Conservation (phyloP, 148 eudicot species). For the Vaccinium myrtillus region DNA sequence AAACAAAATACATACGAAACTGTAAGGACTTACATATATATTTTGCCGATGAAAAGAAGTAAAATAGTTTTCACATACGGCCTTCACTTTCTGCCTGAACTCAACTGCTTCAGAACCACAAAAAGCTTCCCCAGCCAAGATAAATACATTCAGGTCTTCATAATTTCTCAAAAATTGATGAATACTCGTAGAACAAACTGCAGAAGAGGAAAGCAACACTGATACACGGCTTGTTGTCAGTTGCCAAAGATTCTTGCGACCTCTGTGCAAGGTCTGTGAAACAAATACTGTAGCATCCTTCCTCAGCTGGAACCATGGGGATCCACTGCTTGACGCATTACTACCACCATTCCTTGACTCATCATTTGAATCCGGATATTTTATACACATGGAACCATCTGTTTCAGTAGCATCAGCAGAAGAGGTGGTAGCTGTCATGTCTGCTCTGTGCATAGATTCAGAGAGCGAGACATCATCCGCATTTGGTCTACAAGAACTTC, state of each 20-base stretch:
- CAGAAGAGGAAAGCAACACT: slow-evolving; percentile 80
- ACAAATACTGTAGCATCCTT: slow-evolving; percentile 77
- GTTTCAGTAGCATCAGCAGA: slow-evolving; percentile 30
- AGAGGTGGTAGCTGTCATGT: slow-evolving; percentile 25
- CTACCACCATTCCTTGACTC: slow-evolving; percentile 49
- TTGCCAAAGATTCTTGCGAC: slow-evolving; percentile 90
- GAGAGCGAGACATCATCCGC: slow-evolving; percentile 33
- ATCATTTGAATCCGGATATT: slow-evolving; percentile 27
- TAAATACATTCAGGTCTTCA: slow-evolving; percentile 76
- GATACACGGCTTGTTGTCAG: slow-evolving; percentile 82
- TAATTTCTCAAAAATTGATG: slow-evolving; percentile 88
- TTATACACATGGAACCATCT: slow-evolving; percentile 33
- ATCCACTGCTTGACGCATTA: slow-evolving; percentile 66
- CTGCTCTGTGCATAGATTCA: slow-evolving; percentile 38
- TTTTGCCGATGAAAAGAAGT: slow-evolving; percentile 84
- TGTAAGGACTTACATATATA: slow-evolving; percentile 60
- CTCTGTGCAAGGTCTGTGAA: slow-evolving; percentile 80
- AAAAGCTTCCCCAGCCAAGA: slow-evolving; percentile 91
- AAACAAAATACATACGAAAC: background rate
- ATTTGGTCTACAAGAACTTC: slow-evolving; percentile 25
- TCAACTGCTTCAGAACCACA: slow-evolving; percentile 82
- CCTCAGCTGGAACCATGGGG: slow-evolving; percentile 90
- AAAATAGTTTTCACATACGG: slow-evolving; percentile 78
- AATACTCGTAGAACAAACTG: slow-evolving; percentile 87
- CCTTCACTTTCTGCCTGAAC: slow-evolving; percentile 70